Conservation (phyloP, 2,329 filamentous ascomycete species). For the Apiospora aurea region DNA sequence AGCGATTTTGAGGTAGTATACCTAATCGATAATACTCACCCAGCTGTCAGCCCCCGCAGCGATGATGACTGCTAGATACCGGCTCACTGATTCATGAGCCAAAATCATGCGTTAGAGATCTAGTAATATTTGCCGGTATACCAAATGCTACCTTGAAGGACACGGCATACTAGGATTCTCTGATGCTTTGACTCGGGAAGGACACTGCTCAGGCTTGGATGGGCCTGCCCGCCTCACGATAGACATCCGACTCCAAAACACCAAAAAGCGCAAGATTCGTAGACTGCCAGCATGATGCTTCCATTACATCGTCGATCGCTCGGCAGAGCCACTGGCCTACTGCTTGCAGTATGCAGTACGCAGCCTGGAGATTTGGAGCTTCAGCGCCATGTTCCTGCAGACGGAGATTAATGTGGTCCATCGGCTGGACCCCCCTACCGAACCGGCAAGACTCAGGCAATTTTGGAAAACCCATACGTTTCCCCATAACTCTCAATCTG, state of each 20-base stretch:
- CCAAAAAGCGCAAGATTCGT: not conserved
- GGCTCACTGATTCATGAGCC: slow-evolving; percentile 18
- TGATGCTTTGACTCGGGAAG: slow-evolving; percentile 11
- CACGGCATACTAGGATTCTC: not conserved
- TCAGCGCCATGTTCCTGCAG: slow-evolving; percentile 19
- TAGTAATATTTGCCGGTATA: not conserved
- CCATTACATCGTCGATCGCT: not conserved
- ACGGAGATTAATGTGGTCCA: slow-evolving; percentile 20
- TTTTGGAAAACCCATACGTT: not conserved
- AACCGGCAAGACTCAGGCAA: slow-evolving; percentile 6
- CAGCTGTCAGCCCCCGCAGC: not conserved
- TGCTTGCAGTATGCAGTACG: slow-evolving; percentile 4
- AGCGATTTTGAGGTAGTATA: not conserved
- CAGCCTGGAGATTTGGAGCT: slow-evolving; percentile 17
- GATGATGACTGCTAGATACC: not conserved
- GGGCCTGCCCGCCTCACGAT: not conserved
- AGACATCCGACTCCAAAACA: slow-evolving; percentile 1
- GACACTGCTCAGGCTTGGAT: not conserved
- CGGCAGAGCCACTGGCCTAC: not conserved
- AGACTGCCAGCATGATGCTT: slow-evolving; percentile 7
- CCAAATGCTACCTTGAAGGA: not conserved
- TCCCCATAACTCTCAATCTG: not conserved
- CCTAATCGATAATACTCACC: slow-evolving; percentile 18
- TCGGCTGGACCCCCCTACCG: slow-evolving; percentile 12
- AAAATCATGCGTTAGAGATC: slow-evolving; percentile 8